Conservation (phyloP, 1,139 yeast species). For the Saccharomycopsis hybrid region DNA sequence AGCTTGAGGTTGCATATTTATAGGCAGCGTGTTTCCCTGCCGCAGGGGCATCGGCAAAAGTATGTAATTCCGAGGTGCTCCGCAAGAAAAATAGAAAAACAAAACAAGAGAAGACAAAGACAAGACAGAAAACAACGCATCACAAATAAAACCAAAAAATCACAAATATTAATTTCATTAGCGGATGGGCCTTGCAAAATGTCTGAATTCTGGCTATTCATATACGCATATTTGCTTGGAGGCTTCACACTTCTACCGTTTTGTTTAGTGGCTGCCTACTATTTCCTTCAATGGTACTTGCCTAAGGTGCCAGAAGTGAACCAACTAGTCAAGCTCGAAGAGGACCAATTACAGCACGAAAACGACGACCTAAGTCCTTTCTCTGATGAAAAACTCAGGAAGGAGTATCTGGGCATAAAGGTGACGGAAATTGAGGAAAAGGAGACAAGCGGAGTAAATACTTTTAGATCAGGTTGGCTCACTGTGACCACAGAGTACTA, state of each 20-base stretch:
- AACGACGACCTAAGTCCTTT: constrained; percentile 23
- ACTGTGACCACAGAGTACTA: constrained; percentile 75
- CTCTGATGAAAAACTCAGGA: constrained; percentile 22
- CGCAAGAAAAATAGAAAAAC: too few species aligned
- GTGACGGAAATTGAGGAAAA: constrained; percentile 61
- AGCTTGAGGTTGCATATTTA: too few species aligned
- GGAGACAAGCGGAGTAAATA: constrained; percentile 53
- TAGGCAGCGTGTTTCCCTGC: too few species aligned
- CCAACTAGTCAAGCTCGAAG: constrained; percentile 2
- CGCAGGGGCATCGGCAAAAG: too few species aligned
- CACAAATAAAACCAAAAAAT: too few species aligned
- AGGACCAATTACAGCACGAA: background rate
- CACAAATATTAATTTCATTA: too few species aligned
- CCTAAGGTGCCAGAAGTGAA: constrained; percentile 27
- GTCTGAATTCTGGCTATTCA: constrained; percentile 17
- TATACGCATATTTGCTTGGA: constrained; percentile 54
- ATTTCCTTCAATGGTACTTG: constrained; percentile 29
- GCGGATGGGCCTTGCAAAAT: too few species aligned
- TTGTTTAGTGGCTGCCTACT: constrained; percentile 34
- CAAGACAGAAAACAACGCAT: too few species aligned
- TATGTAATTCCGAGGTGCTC: too few species aligned
- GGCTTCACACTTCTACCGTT: constrained; percentile 76
- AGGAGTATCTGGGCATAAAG: constrained; percentile 36
- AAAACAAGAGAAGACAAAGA: too few species aligned
- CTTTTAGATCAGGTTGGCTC: constrained; percentile 73